Evolutionary conservation across 2,329 filamentous ascomycete species (phyloP).

Genomic region (Aureobasidium sp.): DNA sequence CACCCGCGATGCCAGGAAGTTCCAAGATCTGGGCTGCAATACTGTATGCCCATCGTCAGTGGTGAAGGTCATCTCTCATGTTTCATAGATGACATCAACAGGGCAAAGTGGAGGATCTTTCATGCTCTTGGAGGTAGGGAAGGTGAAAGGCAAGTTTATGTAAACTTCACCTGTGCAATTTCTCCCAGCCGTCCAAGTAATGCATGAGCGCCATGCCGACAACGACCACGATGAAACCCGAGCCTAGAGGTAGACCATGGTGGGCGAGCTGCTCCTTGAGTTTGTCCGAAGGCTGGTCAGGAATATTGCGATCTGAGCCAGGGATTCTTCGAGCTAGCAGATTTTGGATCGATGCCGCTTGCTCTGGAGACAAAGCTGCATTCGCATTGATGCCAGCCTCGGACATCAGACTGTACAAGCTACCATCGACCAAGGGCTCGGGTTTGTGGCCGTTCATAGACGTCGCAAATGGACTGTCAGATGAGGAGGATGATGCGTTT

Average conservation of each 20-base stretch:
- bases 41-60: conserved; percentile 11
- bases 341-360: conserved; percentile 7
- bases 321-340: conserved; percentile 10
- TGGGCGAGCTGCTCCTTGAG: conserved; percentile 7
- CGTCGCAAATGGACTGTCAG: not conserved
- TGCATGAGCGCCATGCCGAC: conserved; percentile 15
- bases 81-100: not conserved
- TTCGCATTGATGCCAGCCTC: conserved; percentile 10
- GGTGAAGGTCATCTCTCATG: not conserved
- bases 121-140: not conserved
- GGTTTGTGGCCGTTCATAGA: not conserved
- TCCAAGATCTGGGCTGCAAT: not conserved
- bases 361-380: conserved; percentile 4
- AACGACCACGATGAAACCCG: conserved; percentile 8
- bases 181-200: conserved; percentile 15
- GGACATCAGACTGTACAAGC: conserved; percentile 4
- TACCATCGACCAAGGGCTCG: not conserved
- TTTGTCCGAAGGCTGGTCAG: not conserved
- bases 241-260: conserved; percentile 9
- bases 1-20: not conserved
- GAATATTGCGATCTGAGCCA: not conserved
- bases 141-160: not conserved
- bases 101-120: not conserved
- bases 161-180: conserved; percentile 15
- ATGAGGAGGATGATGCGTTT: not conserved